Percentiles rank a stretch among this genome's conserved stretches.
Evolutionary conservation across 257 asterid genomes (phyloP).

Genomic region (Plantago ovata): DNA sequence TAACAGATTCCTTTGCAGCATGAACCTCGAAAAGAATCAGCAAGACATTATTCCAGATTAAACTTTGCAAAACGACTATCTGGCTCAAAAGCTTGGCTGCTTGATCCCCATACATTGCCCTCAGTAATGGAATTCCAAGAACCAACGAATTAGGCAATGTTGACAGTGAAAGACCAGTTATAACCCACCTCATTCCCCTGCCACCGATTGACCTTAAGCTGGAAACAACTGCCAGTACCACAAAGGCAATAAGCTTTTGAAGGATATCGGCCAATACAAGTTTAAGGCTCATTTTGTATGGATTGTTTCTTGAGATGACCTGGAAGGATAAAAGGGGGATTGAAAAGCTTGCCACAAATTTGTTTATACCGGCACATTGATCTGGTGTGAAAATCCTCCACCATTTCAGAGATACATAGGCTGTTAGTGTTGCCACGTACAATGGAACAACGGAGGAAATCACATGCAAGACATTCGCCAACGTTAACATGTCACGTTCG

Average conservation of each 20-base stretch:
- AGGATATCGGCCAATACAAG: slow-evolving; percentile 64
- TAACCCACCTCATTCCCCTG: slow-evolving; percentile 63
- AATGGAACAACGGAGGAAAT: slow-evolving; percentile 66
- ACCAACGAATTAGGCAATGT: slow-evolving; percentile 80
- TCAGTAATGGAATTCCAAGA: slow-evolving; percentile 73
- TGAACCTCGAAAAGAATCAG: slow-evolving; percentile 69
- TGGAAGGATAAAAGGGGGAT: slow-evolving; percentile 80
- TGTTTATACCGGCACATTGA: slow-evolving; percentile 82
- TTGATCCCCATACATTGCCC: slow-evolving; percentile 77
- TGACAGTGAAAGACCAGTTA: slow-evolving; percentile 78
- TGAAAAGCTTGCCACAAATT: slow-evolving; percentile 78
- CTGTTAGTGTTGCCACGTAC: slow-evolving; percentile 62
- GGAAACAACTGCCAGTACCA: slow-evolving; percentile 38
- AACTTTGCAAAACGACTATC: slow-evolving; percentile 78
- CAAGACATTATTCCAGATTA: slow-evolving; percentile 81
- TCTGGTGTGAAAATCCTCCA: slow-evolving; percentile 74
- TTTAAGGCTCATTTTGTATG: slow-evolving; percentile 70
- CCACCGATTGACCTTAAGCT: slow-evolving; percentile 47
- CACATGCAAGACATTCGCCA: slow-evolving; percentile 50
- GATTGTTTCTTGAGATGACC: slow-evolving; percentile 66
- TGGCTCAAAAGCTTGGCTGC: slow-evolving; percentile 51
- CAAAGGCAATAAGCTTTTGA: slow-evolving; percentile 55
- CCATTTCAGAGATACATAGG: slow-evolving; percentile 65
- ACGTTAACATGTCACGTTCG: slow-evolving; percentile 51
- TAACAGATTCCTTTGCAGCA: slow-evolving; percentile 42